phyloP scores from a whole-genome alignment of 805 yeast species.

The Ogataea pignaliae region DNA sequence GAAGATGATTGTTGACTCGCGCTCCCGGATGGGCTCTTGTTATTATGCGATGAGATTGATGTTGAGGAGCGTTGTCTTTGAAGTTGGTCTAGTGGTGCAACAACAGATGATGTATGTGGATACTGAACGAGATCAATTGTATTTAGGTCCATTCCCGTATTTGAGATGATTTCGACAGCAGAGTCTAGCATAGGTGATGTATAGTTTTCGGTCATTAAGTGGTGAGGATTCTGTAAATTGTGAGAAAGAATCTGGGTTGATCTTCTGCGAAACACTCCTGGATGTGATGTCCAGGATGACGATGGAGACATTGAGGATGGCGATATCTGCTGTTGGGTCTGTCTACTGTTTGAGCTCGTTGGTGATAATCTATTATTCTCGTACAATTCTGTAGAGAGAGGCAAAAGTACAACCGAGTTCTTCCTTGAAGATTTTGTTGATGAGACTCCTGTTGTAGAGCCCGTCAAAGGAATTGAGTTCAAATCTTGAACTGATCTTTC shows the following conservation, averaged over 20 bases:
- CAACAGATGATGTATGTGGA: slow-evolving; percentile 18
- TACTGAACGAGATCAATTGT: slow-evolving; percentile 59
- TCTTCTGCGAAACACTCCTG: slow-evolving; percentile 2
- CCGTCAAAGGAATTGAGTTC: background rate
- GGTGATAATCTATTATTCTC: background rate
- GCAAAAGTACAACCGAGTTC: background rate
- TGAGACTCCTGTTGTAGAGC: slow-evolving; percentile 1
- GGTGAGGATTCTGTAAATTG: slow-evolving; percentile 4
- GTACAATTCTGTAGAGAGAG: background rate
- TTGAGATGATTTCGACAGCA: slow-evolving; percentile 58
- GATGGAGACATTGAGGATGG: background rate
- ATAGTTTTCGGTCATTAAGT: slow-evolving; percentile 52
- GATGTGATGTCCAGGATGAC: background rate
- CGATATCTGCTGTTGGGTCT: background rate
- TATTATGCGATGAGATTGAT: background rate
- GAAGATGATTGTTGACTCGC: background rate
- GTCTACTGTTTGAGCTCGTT: background rate
- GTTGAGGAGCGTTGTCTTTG: background rate
- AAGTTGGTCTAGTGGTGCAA: slow-evolving; percentile 1
- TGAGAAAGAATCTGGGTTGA: slow-evolving; percentile 1
- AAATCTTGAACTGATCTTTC: slow-evolving; percentile 6
- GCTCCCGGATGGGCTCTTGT: background rate
- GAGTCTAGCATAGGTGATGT: slow-evolving; percentile 85
- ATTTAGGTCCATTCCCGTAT: slow-evolving; percentile 54
- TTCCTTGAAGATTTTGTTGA: slow-evolving; percentile 1